These are phyloP conservation scores for Syncephalastrum sp. DNA, from an alignment of 371 early-diverging fungal genomes.

Conservation along the genomic window DNA sequence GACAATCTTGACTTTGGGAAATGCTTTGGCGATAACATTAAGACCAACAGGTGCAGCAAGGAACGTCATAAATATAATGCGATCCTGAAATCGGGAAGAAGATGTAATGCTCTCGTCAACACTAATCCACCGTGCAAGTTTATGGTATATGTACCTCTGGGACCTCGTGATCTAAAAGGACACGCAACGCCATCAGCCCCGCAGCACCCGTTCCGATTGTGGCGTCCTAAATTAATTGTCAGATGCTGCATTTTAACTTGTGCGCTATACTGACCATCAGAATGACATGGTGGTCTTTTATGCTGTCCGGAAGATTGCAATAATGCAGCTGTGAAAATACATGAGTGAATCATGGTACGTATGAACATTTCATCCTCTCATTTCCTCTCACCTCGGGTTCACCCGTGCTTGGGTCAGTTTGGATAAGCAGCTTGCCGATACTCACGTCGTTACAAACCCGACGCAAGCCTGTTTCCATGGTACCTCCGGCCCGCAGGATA, in stretches of 20 bases:
- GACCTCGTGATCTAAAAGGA: conserved; percentile 85
- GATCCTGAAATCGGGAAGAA: conserved; percentile 36
- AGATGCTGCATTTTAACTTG: neutral
- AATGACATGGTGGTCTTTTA: conserved; percentile 59
- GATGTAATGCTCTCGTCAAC: too few relatives aligned
- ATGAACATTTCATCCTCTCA: too few relatives aligned
- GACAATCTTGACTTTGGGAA: conserved; percentile 81
- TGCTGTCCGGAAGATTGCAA: conserved; percentile 68
- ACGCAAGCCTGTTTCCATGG: conserved; percentile 86
- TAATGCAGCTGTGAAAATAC: conserved; percentile 61
- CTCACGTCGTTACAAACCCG: conserved; percentile 76
- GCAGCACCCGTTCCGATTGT: conserved; percentile 87
- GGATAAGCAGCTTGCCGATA: conserved; percentile 88
- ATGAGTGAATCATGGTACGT: conserved; percentile 1
- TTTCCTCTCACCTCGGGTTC: conserved; percentile 63
- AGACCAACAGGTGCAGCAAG: conserved; percentile 77
- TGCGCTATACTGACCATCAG: conserved; percentile 49
- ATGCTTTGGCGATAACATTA: conserved; percentile 75
- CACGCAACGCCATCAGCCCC: conserved; percentile 91
- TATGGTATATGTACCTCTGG: conserved; percentile 48
- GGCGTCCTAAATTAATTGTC: conserved; percentile 55
- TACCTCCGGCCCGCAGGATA: conserved; percentile 84
- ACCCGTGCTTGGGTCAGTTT: conserved; percentile 75
- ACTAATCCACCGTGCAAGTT: neutral
- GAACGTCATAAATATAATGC: conserved; percentile 80